Evolutionary conservation across 306 rosid genomes (phyloP).

Genomic region (Prunus armeniaca): DNA sequence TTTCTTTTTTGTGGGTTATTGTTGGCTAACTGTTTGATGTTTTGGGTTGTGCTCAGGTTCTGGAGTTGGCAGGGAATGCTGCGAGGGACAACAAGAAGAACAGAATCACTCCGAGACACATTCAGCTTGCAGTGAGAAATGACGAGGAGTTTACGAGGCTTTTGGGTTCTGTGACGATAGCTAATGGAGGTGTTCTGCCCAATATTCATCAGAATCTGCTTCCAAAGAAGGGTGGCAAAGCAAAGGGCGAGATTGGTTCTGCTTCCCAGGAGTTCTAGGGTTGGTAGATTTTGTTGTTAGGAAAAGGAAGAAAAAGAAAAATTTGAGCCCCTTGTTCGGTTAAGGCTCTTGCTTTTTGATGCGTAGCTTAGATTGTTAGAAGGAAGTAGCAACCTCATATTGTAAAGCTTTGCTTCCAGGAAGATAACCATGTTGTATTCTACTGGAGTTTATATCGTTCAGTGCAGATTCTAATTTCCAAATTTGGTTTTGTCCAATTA

Average conservation of each 20-base stretch:
- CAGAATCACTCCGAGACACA: constrained; percentile 63
- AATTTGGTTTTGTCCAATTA: not conserved
- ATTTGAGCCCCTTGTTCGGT: not conserved
- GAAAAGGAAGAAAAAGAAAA: not conserved
- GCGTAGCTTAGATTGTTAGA: not conserved
- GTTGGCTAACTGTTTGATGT: not conserved
- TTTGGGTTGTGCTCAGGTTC: constrained; percentile 21
- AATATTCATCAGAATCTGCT: constrained; percentile 55
- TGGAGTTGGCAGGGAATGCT: constrained; percentile 67
- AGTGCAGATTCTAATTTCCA: not conserved
- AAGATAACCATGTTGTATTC: not conserved
- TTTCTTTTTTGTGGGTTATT: not conserved
- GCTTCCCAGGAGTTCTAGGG: constrained; percentile 64
- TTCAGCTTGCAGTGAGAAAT: constrained; percentile 73
- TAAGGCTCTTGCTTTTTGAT: not conserved
- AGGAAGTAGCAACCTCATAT: not conserved
- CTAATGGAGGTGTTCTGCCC: constrained; percentile 57
- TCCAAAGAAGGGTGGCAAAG: constrained; percentile 59
- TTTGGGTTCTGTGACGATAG: constrained; percentile 61
- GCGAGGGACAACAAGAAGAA: constrained; percentile 74
- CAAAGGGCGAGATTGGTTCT: constrained; percentile 57
- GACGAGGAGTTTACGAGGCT: constrained; percentile 60
- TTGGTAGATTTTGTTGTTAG: not conserved
- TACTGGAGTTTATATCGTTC: not conserved
- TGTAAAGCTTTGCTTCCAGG: not conserved